A percentile compares a stretch with the other conserved stretches of the same genome.
phyloP scores from a whole-genome alignment of 495 filamentous ascomycete species.

The Penicillium flavigenum region DNA sequence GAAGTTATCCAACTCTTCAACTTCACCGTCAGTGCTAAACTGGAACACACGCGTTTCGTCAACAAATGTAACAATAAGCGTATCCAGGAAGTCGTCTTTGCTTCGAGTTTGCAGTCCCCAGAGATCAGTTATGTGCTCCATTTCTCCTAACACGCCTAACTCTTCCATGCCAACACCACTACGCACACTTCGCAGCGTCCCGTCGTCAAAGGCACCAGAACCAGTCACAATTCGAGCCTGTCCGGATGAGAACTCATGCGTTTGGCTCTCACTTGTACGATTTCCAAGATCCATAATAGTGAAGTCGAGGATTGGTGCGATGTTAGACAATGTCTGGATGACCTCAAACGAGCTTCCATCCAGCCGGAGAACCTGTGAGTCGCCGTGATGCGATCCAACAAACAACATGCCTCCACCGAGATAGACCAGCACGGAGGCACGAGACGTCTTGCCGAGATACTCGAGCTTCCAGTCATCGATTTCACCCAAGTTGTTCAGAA shows the following conservation, averaged over 20 bases:
- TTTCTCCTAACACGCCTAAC: constrained; percentile 74
- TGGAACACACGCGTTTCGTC: constrained; percentile 80
- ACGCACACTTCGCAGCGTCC: constrained; percentile 80
- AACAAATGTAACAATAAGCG: constrained; percentile 75
- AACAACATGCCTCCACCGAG: constrained; percentile 74
- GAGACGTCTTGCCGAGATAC: constrained; percentile 66
- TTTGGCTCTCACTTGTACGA: constrained; percentile 69
- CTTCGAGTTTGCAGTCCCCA: constrained; percentile 59
- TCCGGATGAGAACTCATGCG: constrained; percentile 88
- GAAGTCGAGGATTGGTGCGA: constrained; percentile 90
- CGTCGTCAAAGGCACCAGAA: constrained; percentile 83
- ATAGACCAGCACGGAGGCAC: constrained; percentile 75
- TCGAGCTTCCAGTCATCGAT: constrained; percentile 67
- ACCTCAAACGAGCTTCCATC: constrained; percentile 56
- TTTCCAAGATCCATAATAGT: constrained; percentile 93
- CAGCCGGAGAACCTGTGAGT: constrained; percentile 80
- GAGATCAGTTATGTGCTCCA: constrained; percentile 70
- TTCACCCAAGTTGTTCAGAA: constrained; percentile 59
- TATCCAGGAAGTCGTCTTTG: constrained; percentile 55
- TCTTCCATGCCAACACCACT: constrained; percentile 95
- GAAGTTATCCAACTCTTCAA: constrained; percentile 80
- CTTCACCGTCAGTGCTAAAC: constrained; percentile 72
- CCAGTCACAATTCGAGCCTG: constrained; percentile 93
- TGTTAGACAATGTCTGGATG: constrained; percentile 77
- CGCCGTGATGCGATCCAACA: constrained; percentile 87